Conservation (phyloP, 495 filamentous ascomycete species). For the Penicillium herquei region DNA sequence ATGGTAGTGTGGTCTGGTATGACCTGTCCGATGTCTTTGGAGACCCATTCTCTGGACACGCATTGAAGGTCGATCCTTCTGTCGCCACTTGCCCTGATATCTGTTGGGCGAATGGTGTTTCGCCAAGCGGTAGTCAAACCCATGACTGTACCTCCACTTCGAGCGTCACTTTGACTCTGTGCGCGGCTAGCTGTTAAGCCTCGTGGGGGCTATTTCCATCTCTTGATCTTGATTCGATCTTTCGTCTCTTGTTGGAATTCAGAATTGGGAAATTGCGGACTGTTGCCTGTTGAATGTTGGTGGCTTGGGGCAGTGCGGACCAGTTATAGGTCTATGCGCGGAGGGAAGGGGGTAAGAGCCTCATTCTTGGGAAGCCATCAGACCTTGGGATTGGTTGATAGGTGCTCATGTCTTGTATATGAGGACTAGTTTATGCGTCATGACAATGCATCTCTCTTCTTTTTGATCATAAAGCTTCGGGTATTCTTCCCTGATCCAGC, state of each 20-base stretch:
- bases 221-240: too few relatives aligned
- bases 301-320: background rate
- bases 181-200: background rate
- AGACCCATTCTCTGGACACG: conserved; percentile 49
- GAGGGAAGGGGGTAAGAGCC: background rate
- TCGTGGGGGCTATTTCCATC: too few relatives aligned
- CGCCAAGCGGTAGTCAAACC: conserved; percentile 52
- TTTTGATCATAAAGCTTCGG: background rate
- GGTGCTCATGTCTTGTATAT: background rate
- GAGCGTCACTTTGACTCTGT: conserved; percentile 11
- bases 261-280: background rate
- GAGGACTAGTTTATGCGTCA: background rate
- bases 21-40: conserved; percentile 57
- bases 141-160: conserved; percentile 40
- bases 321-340: too few relatives aligned
- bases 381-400: background rate
- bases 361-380: background rate
- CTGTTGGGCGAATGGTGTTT: conserved; percentile 48
- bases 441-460: background rate
- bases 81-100: conserved; percentile 44
- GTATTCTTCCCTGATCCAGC: background rate
- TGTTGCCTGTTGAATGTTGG: background rate
- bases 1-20: conserved; percentile 51
- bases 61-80: conserved; percentile 38
- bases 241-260: too few relatives aligned